Conservation (phyloP, 495 filamentous ascomycete genomes). For the Xanthoparmelia taractica region DNA sequence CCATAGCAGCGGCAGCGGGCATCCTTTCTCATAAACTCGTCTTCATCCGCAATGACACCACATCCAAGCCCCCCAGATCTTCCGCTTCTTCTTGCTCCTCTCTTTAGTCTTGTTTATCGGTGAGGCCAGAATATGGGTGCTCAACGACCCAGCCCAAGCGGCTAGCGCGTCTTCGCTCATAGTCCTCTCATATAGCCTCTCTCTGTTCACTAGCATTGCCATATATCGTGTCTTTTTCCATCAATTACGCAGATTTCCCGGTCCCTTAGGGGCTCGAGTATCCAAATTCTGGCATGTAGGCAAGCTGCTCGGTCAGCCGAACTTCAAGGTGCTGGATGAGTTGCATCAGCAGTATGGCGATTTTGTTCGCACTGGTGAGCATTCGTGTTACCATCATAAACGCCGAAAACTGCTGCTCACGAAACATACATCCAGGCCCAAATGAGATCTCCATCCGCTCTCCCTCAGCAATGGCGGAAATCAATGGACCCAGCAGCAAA, state of each 20-base stretch:
- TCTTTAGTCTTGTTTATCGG: neutral
- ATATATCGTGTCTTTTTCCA: constrained; percentile 42
- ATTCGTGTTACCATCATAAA: neutral
- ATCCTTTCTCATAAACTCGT: constrained; percentile 19
- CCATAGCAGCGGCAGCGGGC: constrained; percentile 10
- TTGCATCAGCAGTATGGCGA: constrained; percentile 34
- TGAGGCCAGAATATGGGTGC: neutral
- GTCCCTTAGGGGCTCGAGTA: constrained; percentile 37
- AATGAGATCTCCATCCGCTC: constrained; percentile 34
- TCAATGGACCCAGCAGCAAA: constrained; percentile 26
- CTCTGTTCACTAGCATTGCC: constrained; percentile 39
- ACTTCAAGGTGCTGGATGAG: constrained; percentile 31
- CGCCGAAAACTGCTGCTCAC: neutral
- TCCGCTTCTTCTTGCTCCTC: neutral
- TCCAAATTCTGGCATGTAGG: constrained; percentile 38
- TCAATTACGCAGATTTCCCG: constrained; percentile 39
- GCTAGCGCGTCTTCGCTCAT: neutral
- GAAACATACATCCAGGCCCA: constrained; percentile 19
- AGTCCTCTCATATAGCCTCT: constrained; percentile 28
- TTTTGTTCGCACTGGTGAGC: constrained; percentile 32
- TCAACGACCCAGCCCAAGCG: neutral
- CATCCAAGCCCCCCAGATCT: constrained; percentile 15
- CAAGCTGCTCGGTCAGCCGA: constrained; percentile 28
- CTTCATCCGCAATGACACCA: constrained; percentile 27
- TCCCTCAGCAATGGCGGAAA: constrained; percentile 26